Percentiles rank a stretch among this genome's conserved stretches.
phyloP scores from a whole-genome alignment of 805 yeast species.

The Ogataea siamensis region DNA sequence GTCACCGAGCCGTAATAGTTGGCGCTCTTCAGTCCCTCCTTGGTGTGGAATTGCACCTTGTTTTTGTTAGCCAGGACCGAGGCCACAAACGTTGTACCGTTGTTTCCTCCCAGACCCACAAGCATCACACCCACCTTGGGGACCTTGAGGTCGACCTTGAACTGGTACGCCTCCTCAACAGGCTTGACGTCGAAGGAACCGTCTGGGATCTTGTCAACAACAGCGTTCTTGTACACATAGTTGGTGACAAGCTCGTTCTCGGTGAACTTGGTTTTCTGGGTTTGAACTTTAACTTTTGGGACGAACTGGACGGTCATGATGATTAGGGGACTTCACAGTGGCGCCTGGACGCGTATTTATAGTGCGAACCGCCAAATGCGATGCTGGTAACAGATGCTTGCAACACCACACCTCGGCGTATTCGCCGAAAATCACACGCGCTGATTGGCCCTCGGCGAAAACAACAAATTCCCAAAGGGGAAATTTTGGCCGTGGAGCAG shows the following conservation, averaged over 20 bases:
- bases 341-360: slow-evolving; percentile 10
- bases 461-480: slow-evolving; percentile 10
- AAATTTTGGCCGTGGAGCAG: slow-evolving; percentile 9
- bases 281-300: slow-evolving; percentile 51
- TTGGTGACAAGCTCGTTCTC: slow-evolving; percentile 55
- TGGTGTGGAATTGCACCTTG: slow-evolving; percentile 73
- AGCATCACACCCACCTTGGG: slow-evolving; percentile 88
- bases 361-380: slow-evolving; percentile 5
- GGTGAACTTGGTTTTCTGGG: slow-evolving; percentile 50
- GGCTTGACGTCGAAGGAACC: slow-evolving; percentile 69
- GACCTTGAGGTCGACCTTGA: slow-evolving; percentile 75
- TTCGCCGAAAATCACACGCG: slow-evolving; percentile 12
- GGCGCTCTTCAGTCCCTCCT: slow-evolving; percentile 66
- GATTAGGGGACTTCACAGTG: neutral
- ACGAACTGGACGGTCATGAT: slow-evolving; percentile 34
- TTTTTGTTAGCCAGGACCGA: slow-evolving; percentile 83
- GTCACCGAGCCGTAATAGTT: slow-evolving; percentile 95
- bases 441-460: slow-evolving; percentile 16
- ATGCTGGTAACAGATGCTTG: too few relatives aligned
- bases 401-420: slow-evolving; percentile 12
- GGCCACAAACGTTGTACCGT: slow-evolving; percentile 88
- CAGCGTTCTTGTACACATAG: slow-evolving; percentile 73
- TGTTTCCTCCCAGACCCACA: slow-evolving; percentile 96
- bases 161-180: slow-evolving; percentile 68
- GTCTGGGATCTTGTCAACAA: slow-evolving; percentile 51